Evolutionary conservation across 2,329 filamentous ascomycete species (phyloP), one percentile per base, ranked within the genome.

Genomic region (Thielaviopsis euricoi): DNA sequence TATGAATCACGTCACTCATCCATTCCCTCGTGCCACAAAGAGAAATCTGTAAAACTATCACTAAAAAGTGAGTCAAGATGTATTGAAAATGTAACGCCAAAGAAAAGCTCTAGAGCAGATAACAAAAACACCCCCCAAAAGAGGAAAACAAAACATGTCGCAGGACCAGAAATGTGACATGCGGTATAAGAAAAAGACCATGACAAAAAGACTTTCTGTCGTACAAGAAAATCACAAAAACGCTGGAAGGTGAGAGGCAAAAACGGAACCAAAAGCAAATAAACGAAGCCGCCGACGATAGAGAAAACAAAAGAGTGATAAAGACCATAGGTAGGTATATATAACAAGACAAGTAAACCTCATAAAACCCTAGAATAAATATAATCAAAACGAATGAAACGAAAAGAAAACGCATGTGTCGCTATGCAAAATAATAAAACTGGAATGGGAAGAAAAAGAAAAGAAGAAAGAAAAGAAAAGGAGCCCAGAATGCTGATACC

Each of bases 381-480:
- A 12, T 40, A 19, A 54, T 40, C 19, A 58, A 12, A 53, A 52
- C 43, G 37, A 6, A 53, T 19, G 10, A 53, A 53, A 5, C 19
- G 26, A 25, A 54, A 40, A 22, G 2, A 40, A 52, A 33, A 53
- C 26, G 46, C 53, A 54, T 48, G 43, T 19, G 53, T 53, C 53
- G 53, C 53, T 55, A 55, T 58, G 52, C 57, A 58, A 48, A 48
- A 48, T 19, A 26, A 52, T 7, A 19, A 52, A 52, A 52, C 19
- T 22, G 22, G 26, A 56, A 55, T 48, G 50, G 55, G 43, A 53
- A 25, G 49, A 37, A 55, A 19, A 40, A 22, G 22, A 50, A 40
- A 13, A 19, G 46, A 33, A 52, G 6, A 54, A 22, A 40, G 6
- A 55, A 50, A 53, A 54, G 43, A 17, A n/a, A 53, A 43, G 40